A percentile compares a stretch with the other conserved stretches of the same genome.
Evolutionary conservation across 495 filamentous ascomycete species (phyloP).

Genomic region (Chaetomium cochliodes): DNA sequence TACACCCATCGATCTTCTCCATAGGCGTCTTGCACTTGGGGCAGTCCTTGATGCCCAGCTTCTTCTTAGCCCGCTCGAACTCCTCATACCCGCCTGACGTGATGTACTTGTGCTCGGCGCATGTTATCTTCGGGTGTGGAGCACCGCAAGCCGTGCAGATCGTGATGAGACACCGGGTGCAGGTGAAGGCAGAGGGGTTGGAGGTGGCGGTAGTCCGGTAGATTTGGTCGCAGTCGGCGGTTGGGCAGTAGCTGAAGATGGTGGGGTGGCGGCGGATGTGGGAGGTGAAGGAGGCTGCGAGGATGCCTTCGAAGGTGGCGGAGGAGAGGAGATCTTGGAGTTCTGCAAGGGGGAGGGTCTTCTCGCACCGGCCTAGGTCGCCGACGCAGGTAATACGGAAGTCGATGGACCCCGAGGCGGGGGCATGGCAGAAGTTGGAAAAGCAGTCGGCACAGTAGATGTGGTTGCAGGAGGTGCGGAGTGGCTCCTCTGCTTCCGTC

Average conservation of each 20-base stretch:
- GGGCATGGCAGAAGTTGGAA: slow-evolving; percentile 35
- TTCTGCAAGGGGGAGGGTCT: slow-evolving; percentile 34
- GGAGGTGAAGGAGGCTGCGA: slow-evolving; percentile 38
- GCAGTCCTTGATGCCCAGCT: slow-evolving; percentile 34
- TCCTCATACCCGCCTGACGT: slow-evolving; percentile 32
- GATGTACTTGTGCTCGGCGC: slow-evolving; percentile 37
- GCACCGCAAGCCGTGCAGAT: slow-evolving; percentile 44
- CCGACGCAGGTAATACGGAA: slow-evolving; percentile 37
- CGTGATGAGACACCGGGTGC: slow-evolving; percentile 37
- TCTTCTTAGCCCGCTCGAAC: slow-evolving; percentile 31
- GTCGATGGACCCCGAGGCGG: slow-evolving; percentile 18
- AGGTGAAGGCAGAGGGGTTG: slow-evolving; percentile 31
- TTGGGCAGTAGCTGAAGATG: slow-evolving; percentile 42
- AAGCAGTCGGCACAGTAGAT: slow-evolving; percentile 51
- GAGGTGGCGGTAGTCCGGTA: slow-evolving; percentile 35
- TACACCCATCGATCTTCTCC: slow-evolving; percentile 32
- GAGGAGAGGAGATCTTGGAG: slow-evolving; percentile 41
- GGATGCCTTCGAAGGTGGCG: slow-evolving; percentile 40
- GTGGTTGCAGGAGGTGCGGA: slow-evolving; percentile 44
- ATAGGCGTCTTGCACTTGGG: slow-evolving; percentile 27
- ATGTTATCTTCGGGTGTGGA: slow-evolving; percentile 39
- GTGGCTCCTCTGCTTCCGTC: slow-evolving; percentile 39
- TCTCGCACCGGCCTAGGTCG: slow-evolving; percentile 28
- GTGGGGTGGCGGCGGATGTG: slow-evolving; percentile 40
- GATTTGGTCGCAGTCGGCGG: slow-evolving; percentile 42